Evolutionary conservation across 345 rosid genomes (phyloP).

Genomic region (Salix udensis): DNA sequence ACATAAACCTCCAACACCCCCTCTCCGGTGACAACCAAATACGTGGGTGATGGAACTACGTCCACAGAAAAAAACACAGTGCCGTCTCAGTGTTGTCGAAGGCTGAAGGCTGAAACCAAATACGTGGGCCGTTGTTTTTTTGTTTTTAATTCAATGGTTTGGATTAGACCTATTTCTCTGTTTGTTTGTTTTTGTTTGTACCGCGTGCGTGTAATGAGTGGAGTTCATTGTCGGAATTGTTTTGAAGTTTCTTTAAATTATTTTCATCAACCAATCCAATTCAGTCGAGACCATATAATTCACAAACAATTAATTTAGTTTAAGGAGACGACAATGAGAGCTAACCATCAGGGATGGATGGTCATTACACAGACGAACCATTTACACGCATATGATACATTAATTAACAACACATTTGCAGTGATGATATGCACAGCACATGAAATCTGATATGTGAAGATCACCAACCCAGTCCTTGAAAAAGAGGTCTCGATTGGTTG

Average conservation of each 20-base stretch:
- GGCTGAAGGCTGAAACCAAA: not conserved
- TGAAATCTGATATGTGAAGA: constrained; percentile 4
- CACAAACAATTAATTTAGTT: too few species aligned
- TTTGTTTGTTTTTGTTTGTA: not conserved
- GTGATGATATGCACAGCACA: not conserved
- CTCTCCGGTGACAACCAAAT: constrained; percentile 1
- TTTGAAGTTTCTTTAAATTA: too few species aligned
- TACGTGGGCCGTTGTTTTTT: too few species aligned
- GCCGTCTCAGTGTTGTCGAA: not conserved
- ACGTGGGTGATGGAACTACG: not conserved
- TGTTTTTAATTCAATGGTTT: not conserved
- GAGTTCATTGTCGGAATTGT: too few species aligned
- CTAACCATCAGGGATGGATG: not conserved
- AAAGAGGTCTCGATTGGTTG: not conserved
- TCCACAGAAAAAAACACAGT: not conserved
- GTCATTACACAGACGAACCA: not conserved
- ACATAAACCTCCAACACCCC: not conserved
- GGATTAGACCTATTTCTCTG: not conserved
- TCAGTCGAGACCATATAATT: too few species aligned
- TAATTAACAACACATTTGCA: not conserved
- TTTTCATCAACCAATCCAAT: too few species aligned
- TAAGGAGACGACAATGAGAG: not conserved
- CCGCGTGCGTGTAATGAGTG: not conserved
- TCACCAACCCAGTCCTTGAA: not conserved
- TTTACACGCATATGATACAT: not conserved